These are phyloP conservation scores for Debaryomycetaceae sp. DNA, from an alignment of 1,139 yeast species.

Conservation along the genomic window DNA sequence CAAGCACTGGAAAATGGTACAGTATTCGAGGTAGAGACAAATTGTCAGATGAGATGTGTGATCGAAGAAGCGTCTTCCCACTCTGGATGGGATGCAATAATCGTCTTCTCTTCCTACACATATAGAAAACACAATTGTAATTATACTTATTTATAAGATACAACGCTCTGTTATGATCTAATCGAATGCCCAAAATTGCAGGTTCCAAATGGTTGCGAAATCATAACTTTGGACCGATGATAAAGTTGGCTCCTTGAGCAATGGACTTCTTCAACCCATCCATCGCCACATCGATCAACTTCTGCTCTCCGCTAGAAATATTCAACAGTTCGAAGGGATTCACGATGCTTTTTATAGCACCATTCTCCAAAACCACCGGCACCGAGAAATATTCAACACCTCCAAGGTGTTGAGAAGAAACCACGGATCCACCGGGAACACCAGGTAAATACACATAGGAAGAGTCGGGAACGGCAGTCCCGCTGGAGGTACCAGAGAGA, in stretches of 20 bases:
- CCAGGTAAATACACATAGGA: slow-evolving; percentile 61
- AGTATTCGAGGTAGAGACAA: too few relatives aligned
- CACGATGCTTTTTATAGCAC: slow-evolving; percentile 44
- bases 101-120: too few relatives aligned
- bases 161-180: too few relatives aligned
- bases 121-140: too few relatives aligned
- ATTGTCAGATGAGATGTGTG: too few relatives aligned
- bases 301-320: slow-evolving; percentile 40
- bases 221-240: slow-evolving; percentile 44
- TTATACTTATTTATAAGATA: too few relatives aligned
- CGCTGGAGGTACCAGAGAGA: slow-evolving; percentile 21
- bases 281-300: slow-evolving; percentile 49
- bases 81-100: too few relatives aligned
- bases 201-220: neutral
- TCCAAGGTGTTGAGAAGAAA: slow-evolving; percentile 35
- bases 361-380: slow-evolving; percentile 54
- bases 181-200: too few relatives aligned
- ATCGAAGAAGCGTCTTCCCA: too few relatives aligned
- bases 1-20: too few relatives aligned
- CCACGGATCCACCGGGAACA: slow-evolving; percentile 46
- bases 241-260: slow-evolving; percentile 59
- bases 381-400: slow-evolving; percentile 57
- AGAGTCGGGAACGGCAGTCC: slow-evolving; percentile 43
- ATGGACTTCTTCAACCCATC: slow-evolving; percentile 55
- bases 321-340: slow-evolving; percentile 40